Evolutionary conservation across 225 moss, liverwort and hornwort species (phyloP).

Genomic region (Lunularia cruciata): DNA sequence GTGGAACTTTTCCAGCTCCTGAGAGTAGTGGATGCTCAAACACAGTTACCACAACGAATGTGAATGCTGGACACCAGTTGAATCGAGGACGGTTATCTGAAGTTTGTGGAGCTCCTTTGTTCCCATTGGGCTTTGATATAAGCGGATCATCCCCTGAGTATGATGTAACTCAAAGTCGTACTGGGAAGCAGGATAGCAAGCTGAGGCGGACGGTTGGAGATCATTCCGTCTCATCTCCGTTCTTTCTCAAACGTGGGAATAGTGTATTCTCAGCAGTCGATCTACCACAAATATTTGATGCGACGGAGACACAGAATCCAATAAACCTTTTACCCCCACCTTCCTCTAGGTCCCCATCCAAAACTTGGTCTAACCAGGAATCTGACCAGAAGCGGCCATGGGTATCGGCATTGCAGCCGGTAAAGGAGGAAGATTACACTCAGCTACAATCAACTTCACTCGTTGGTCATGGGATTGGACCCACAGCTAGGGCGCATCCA

Average conservation of each 20-base stretch:
- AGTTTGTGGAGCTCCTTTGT: neutral
- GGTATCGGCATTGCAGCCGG: neutral
- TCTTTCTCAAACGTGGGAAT: neutral
- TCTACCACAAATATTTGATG: neutral
- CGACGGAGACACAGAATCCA: too few species aligned
- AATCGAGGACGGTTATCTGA: conserved; percentile 1
- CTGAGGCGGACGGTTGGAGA: neutral
- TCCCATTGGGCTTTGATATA: conserved; percentile 15
- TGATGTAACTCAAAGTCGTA: neutral
- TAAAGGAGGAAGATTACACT: neutral
- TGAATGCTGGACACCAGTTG: neutral
- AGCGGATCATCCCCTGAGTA: neutral
- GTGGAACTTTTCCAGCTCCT: too few species aligned
- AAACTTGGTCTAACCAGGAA: neutral
- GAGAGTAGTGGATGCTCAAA: neutral
- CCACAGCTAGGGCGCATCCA: neutral
- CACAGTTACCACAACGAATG: neutral
- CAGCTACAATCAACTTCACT: neutral
- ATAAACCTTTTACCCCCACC: neutral
- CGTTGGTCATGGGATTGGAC: neutral
- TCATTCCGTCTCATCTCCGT: neutral
- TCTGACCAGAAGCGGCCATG: neutral
- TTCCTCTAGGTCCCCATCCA: neutral
- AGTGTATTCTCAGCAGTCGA: neutral
- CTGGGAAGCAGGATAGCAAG: neutral